Conservation (phyloP, 139 green algal genomes). For the Coelastrella sp. region DNA sequence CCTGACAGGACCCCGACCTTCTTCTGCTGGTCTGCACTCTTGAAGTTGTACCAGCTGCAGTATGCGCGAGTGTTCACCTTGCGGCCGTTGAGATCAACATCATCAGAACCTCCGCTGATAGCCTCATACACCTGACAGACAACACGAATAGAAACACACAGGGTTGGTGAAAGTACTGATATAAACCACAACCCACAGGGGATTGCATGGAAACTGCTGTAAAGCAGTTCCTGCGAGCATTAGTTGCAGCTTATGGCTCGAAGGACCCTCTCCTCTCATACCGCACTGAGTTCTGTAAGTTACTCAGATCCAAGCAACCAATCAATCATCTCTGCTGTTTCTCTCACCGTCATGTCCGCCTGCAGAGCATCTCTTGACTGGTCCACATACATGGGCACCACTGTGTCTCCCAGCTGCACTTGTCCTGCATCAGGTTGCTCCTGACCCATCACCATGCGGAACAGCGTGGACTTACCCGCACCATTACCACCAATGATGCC, state of each 20-base stretch:
- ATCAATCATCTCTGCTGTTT: too few species aligned
- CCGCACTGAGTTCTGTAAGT: too few species aligned
- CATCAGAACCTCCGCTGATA: constrained; percentile 53
- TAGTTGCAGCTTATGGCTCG: too few species aligned
- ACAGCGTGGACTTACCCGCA: constrained; percentile 87
- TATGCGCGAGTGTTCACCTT: constrained; percentile 79
- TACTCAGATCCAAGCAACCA: too few species aligned
- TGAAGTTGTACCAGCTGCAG: constrained; percentile 88
- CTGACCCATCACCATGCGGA: constrained; percentile 86
- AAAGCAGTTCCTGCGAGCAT: too few species aligned
- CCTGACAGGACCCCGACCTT: constrained; percentile 64
- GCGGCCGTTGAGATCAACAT: constrained; percentile 74
- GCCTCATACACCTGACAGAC: constrained; percentile 69
- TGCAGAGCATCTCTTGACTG: constrained; percentile 79
- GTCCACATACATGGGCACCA: constrained; percentile 88
- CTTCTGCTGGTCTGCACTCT: constrained; percentile 83
- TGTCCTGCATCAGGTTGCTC: constrained; percentile 63
- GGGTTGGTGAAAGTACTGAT: too few species aligned
- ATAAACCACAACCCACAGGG: too few species aligned
- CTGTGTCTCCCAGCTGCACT: constrained; percentile 65
- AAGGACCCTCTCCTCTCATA: too few species aligned
- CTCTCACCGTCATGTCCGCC: constrained; percentile 67
- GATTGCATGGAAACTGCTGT: too few species aligned
- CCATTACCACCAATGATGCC: constrained; percentile 91
- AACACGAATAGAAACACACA: too few species aligned